Percentiles rank a stretch among this genome's conserved stretches.
phyloP scores from a whole-genome alignment of 148 eudicot genomes.

The Vaccinium corymbosum region DNA sequence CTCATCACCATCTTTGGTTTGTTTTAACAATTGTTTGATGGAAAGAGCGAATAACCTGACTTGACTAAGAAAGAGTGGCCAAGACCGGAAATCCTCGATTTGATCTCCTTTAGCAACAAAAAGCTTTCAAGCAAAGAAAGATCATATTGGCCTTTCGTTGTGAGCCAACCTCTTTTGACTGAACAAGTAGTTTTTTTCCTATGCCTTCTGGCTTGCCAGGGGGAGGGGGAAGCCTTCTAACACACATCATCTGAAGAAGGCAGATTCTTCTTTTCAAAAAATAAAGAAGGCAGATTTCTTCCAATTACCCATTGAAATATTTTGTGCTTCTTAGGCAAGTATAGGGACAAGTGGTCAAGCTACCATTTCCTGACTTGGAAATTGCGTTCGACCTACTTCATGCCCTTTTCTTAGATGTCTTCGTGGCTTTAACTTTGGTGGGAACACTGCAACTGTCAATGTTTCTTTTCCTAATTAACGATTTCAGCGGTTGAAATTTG shows the following conservation, averaged over 20 bases:
- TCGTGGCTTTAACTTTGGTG: background rate
- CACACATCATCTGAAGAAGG: background rate
- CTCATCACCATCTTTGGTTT: background rate
- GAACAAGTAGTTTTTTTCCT: background rate
- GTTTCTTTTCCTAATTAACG: background rate
- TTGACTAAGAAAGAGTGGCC: background rate
- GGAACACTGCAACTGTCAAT: background rate
- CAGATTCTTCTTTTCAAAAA: background rate
- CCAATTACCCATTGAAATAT: background rate
- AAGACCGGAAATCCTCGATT: background rate
- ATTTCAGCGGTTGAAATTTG: background rate
- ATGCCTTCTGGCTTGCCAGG: background rate
- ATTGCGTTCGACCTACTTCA: background rate
- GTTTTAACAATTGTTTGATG: background rate
- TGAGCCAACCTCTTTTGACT: background rate
- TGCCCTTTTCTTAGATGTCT: background rate
- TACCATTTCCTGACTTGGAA: background rate
- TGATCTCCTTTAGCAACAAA: background rate
- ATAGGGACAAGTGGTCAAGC: background rate
- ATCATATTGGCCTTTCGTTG: background rate
- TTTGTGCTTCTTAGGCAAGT: background rate
- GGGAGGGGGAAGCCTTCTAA: background rate
- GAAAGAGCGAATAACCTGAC: background rate
- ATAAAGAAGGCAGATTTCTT: background rate
- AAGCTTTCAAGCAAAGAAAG: background rate